Conservation (phyloP, 768 basidiomycete species). For the Cystofilobasidium capitatum region DNA sequence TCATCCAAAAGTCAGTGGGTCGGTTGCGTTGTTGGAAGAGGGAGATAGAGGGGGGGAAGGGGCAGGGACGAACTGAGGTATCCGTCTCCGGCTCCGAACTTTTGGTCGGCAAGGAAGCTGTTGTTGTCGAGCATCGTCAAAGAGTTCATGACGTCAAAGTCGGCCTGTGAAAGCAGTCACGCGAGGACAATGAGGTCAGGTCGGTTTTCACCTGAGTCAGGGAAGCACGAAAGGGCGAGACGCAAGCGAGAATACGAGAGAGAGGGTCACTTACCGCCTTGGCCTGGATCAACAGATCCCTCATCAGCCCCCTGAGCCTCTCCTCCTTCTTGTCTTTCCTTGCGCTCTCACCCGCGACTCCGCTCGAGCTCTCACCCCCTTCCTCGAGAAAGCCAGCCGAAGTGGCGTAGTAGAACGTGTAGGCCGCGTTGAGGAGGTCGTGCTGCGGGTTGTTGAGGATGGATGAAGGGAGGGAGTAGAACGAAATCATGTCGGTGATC, state of each 20-base stretch:
- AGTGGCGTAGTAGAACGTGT: slow-evolving; percentile 90
- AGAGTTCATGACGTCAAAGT: slow-evolving; percentile 94
- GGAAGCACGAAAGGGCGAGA: no score
- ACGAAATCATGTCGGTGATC: slow-evolving; percentile 93
- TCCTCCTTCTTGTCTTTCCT: slow-evolving; percentile 53
- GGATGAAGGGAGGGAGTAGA: slow-evolving; percentile 91
- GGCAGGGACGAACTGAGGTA: slow-evolving; percentile 44
- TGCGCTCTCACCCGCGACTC: slow-evolving; percentile 10
- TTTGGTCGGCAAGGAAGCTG: slow-evolving; percentile 67
- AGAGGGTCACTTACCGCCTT: slow-evolving; percentile 44
- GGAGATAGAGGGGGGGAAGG: not conserved
- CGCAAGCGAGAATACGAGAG: not conserved
- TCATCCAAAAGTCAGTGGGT: slow-evolving; percentile 6
- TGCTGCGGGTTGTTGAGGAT: slow-evolving; percentile 69
- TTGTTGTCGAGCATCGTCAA: slow-evolving; percentile 91
- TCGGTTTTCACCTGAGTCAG: not conserved
- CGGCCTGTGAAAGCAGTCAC: slow-evolving; percentile 50
- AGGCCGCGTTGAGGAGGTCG: slow-evolving; percentile 75
- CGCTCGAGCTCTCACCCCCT: not conserved
- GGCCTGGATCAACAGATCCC: slow-evolving; percentile 72
- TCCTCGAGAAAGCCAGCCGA: slow-evolving; percentile 52
- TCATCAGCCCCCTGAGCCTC: slow-evolving; percentile 60
- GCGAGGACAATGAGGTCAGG: not conserved
- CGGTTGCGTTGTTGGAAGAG: slow-evolving; percentile 25
- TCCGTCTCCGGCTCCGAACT: slow-evolving; percentile 92